Percentiles rank a stretch among this genome's conserved stretches.
Evolutionary conservation across 169 alveolate genomes (phyloP).

Genomic region (Sarcocystis neurona): DNA sequence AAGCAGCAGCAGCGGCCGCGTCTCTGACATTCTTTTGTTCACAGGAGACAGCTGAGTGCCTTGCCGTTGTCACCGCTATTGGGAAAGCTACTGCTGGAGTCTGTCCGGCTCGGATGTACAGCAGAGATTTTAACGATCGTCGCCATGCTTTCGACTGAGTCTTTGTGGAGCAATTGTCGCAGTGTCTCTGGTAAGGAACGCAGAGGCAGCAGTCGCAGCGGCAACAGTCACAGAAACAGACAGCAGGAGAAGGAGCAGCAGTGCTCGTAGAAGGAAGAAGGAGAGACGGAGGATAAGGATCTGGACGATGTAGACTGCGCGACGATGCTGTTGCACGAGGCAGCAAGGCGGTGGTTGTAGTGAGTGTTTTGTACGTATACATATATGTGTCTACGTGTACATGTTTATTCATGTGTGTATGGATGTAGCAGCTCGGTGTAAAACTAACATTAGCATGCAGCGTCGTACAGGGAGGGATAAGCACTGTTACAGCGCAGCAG

Average conservation of each 20-base stretch:
- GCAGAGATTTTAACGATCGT: slow-evolving; percentile 95
- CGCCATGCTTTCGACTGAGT: slow-evolving; percentile 96
- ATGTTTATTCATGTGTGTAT: background rate
- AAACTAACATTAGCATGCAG: background rate
- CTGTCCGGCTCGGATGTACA: slow-evolving; percentile 88
- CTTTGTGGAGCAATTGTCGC: slow-evolving; percentile 81
- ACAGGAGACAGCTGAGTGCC: slow-evolving; percentile 90
- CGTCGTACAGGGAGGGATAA: background rate
- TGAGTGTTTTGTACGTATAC: background rate
- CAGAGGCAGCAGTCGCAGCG: background rate
- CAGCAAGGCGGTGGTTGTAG: too few relatives aligned
- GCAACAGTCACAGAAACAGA: background rate
- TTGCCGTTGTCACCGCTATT: slow-evolving; percentile 98
- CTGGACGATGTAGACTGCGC: too few relatives aligned
- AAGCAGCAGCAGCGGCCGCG: too few relatives aligned
- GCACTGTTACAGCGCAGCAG: too few relatives aligned
- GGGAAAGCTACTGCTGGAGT: slow-evolving; percentile 91
- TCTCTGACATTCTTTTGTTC: background rate
- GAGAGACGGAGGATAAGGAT: background rate
- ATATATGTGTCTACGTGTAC: background rate
- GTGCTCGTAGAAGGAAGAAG: background rate
- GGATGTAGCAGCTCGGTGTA: background rate
- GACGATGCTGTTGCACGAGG: too few relatives aligned
- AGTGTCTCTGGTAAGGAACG: slow-evolving; percentile 28
- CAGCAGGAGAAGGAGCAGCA: background rate